phyloP scores from a whole-genome alignment of 257 asterid species.

The Penstemon eatonii region DNA sequence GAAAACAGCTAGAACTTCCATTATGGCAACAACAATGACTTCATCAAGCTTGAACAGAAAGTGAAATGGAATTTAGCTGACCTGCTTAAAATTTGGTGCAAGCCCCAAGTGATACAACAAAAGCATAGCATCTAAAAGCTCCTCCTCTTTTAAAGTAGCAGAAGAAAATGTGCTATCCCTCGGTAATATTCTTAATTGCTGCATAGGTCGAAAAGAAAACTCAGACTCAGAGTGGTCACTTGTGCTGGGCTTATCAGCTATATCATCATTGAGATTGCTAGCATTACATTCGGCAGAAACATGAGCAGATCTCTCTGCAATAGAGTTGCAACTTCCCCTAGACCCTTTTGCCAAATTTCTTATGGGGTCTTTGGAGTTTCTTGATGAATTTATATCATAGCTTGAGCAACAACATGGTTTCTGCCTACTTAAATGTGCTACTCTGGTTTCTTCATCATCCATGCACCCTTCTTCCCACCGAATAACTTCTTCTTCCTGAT shows the following conservation, averaged over 20 bases:
- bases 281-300: slow-evolving; percentile 77
- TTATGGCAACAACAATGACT: neutral
- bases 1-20: neutral
- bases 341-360: slow-evolving; percentile 55
- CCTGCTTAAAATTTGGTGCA: slow-evolving; percentile 98
- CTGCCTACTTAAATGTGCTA: slow-evolving; percentile 65
- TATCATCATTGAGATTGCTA: slow-evolving; percentile 75
- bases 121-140: slow-evolving; percentile 93
- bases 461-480: slow-evolving; percentile 96
- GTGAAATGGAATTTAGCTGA: slow-evolving; percentile 24
- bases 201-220: slow-evolving; percentile 71
- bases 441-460: slow-evolving; percentile 78
- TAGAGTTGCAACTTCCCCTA: slow-evolving; percentile 75
- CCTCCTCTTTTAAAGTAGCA: slow-evolving; percentile 87
- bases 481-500: slow-evolving; percentile 67
- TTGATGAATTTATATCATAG: slow-evolving; percentile 62
- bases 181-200: slow-evolving; percentile 59
- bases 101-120: slow-evolving; percentile 88
- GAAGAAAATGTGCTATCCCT: slow-evolving; percentile 61
- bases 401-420: slow-evolving; percentile 91
- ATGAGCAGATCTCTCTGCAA: slow-evolving; percentile 76
- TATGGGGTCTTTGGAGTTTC: slow-evolving; percentile 50
- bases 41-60: neutral
- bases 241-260: slow-evolving; percentile 85
- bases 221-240: slow-evolving; percentile 85